Base-by-base conservation (phyloP, 2,329 filamentous ascomycete genomes). In the Pseudogymnoascus sp. region DNA sequence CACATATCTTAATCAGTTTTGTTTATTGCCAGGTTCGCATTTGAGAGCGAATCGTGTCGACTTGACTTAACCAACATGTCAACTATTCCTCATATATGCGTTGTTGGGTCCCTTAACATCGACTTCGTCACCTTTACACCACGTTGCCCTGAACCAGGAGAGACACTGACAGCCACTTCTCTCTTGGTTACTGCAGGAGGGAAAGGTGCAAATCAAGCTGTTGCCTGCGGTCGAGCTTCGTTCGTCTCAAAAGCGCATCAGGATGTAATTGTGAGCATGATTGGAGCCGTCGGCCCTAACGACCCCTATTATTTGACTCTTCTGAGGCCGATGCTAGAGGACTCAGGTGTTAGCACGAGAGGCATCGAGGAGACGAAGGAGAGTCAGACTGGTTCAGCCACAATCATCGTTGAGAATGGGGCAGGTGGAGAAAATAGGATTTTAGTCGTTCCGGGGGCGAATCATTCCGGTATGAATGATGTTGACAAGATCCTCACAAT, bases 11-110 rank as follows among this genome's bases (percentile, higher is more conserved):
- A 42, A 42, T 11, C 38, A 18, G n/a, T 42, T 42, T 42, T 42
- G 38, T 40, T 42, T 42, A 42, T 18, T 42, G 5, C 38, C 38
- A 18, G n/a, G 38, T 5, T 42, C 16, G 16, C 38, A 42, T 42
- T 42, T 42, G 7, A 42, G 38, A 42, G 38, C 38, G 16, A 42
- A 42, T 42, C 38, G 38, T 42, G 8, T 42, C 38, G 10, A 4
- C 38, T 11, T 18, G 38, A 42, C 38, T 18, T 42, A 56, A 56
- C 23, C 46, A 69, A 59, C 62, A 70, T 70, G 68, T 18, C 68
- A n/a, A 72, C 50, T 7, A 95, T 97, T 74, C 88, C 89, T 56
- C 46, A 28, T 34, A 34, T 56, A 25, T 56, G 46, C 67, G 34
- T 67, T 12, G 63, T 67, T 44, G 64, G 65, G 6, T 66, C 64